Conservation (phyloP, 352 stramenopile genomes). For the Phytophthora parvispora region DNA sequence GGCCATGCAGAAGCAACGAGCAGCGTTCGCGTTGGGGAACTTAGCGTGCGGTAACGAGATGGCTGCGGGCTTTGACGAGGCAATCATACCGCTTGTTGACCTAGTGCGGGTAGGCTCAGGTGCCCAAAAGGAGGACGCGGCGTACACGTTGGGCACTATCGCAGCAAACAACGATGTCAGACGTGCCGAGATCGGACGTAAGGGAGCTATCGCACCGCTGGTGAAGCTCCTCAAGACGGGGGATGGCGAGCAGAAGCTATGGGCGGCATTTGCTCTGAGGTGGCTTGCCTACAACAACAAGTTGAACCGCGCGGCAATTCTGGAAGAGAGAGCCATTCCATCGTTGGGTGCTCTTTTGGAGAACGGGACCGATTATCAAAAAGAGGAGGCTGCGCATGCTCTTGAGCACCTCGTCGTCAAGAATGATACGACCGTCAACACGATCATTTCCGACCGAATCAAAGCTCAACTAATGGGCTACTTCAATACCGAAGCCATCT, state of each 20-base stretch:
- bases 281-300: conserved; percentile 6
- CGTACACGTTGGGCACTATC: neutral
- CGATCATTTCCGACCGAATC: neutral
- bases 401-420: neutral
- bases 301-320: conserved; percentile 4
- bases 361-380: conserved; percentile 1
- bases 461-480: neutral
- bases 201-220: neutral
- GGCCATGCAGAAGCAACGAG: conserved; percentile 5
- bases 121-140: conserved; percentile 1
- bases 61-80: neutral
- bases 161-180: neutral
- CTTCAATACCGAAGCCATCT: neutral
- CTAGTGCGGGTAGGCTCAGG: conserved; percentile 5
- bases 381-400: conserved; percentile 5
- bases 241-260: neutral
- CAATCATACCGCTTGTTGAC: conserved; percentile 1
- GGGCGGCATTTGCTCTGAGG: conserved; percentile 4
- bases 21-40: conserved; percentile 4
- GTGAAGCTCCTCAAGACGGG: neutral
- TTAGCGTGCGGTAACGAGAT: conserved; percentile 5
- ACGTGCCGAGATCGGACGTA: neutral
- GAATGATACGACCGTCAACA: neutral
- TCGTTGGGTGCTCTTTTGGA: neutral
- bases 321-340: neutral